phyloP scores from a whole-genome alignment of 208 protist species.

The Acanthamoeba triangularis region DNA sequence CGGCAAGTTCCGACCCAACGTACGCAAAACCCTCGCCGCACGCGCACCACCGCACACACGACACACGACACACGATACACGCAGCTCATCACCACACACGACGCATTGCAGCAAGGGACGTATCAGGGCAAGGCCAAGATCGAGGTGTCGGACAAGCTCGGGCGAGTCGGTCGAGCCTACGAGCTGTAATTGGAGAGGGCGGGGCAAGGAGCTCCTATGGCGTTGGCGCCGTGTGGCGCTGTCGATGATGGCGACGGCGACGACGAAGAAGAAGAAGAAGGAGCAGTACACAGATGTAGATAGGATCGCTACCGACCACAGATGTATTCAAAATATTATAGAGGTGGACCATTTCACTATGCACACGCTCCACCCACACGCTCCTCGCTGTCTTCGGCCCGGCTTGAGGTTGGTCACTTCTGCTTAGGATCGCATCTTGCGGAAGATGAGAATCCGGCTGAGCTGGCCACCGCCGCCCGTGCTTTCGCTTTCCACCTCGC shows the following conservation, averaged over 20 bases:
- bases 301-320: no score
- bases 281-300: no score
- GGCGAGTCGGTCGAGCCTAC: not conserved
- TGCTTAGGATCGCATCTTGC: not conserved
- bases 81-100: not conserved
- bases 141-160: not conserved
- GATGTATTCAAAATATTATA: no score
- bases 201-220: no score
- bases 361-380: no score
- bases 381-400: no score
- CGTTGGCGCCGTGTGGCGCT: no score
- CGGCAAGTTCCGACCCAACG: constrained; percentile 52
- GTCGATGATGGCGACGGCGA: no score
- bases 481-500: constrained; percentile 44
- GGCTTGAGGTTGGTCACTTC: no score
- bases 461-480: not conserved
- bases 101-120: constrained; percentile 30
- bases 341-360: no score
- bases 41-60: not conserved
- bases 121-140: constrained; percentile 21
- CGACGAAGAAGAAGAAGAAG: no score
- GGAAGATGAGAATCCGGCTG: constrained; percentile 27
- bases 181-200: not conserved
- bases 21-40: not conserved
- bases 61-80: no score